Base-by-base conservation (phyloP, 306 rosid species). In the Corylus americana region DNA sequence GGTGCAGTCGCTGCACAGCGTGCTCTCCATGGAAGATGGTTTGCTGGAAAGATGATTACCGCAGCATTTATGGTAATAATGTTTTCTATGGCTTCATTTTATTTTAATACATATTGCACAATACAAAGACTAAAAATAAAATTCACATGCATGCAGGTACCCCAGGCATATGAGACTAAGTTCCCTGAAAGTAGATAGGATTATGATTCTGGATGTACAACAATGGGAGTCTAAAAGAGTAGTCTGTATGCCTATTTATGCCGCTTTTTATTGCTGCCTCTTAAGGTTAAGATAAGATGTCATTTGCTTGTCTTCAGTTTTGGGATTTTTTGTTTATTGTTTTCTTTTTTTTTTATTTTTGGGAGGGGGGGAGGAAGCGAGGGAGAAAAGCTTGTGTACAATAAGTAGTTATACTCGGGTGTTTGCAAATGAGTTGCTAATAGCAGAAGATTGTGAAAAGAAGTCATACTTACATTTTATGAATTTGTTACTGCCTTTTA, bases 1-100 rank as follows among this genome's bases (percentile, higher is more conserved):
- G 77, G 93, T 77, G 94, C 99, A 42, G 76, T 80, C 12, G 79
- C 83, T 74, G 92, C 99, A 27, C 98, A 93, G 58, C 88, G 87
- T 48, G 90, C 97, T 80, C 93, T 95, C 73, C 93, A 95, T 80
- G 99, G 98, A 70, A 87, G 99, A 87, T 95, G 99, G 99, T 95
- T 95, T 88, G 99, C 99, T 37, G 99, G 98, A 83, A 93, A 95
- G 88, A 93, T 95, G 97, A 93, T 95, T 55, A 91, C 92, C 17
- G 96, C 98, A 39, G 85, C 92, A 68, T 92, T 74, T 80, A 90
- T 94, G 98, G 98, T 94, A 87, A 55, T 70, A 17, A 3, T 72
- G 49, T 72, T 35, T 59, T 68, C 14, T 64, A 29, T 51, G 39
- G n/a, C 70, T 66, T 78, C 53, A 71, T 75, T 80, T 68, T 58